phyloP scores from a whole-genome alignment of 805 yeast species.

The Teunomyces cretensis region DNA sequence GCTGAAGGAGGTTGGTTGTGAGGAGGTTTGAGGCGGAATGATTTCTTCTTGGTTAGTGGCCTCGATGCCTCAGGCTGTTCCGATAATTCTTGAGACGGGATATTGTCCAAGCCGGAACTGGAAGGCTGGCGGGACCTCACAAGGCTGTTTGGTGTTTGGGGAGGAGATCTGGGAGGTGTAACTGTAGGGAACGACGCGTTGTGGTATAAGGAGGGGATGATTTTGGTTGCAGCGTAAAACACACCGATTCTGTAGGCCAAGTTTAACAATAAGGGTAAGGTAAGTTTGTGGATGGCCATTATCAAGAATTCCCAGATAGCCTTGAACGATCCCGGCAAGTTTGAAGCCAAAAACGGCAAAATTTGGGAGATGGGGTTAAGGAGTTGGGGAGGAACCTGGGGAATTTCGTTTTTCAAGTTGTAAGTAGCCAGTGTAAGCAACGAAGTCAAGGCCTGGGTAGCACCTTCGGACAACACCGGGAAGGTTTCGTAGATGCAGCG shows the following conservation, averaged over 20 bases:
- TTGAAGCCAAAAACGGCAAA: slow-evolving; percentile 49
- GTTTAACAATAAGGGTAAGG: slow-evolving; percentile 79
- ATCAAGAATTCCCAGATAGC: slow-evolving; percentile 55
- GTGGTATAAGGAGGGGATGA: slow-evolving; percentile 74
- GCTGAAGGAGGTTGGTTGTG: slow-evolving; percentile 31
- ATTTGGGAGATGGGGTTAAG: slow-evolving; percentile 25
- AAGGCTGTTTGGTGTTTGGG: slow-evolving; percentile 12
- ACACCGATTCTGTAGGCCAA: slow-evolving; percentile 83
- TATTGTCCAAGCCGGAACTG: not conserved
- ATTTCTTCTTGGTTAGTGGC: slow-evolving; percentile 6
- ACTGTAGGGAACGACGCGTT: slow-evolving; percentile 31
- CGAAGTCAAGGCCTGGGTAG: slow-evolving; percentile 30
- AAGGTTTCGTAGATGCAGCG: slow-evolving; percentile 91
- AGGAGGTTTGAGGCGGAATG: slow-evolving; percentile 15
- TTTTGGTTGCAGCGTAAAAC: slow-evolving; percentile 88
- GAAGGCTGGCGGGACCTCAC: slow-evolving; percentile 35
- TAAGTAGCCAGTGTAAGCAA: slow-evolving; percentile 34
- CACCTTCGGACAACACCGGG: slow-evolving; percentile 72
- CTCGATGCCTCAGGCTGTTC: not conserved
- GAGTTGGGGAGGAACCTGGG: slow-evolving; percentile 36
- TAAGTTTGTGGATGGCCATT: slow-evolving; percentile 58
- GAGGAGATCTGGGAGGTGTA: slow-evolving; percentile 43
- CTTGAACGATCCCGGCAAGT: slow-evolving; percentile 52
- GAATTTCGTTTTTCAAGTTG: slow-evolving; percentile 34
- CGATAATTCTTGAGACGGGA: not conserved